Evolutionary conservation across 768 basidiomycete species (phyloP).

Genomic region (Infundibulicybe gibba): DNA sequence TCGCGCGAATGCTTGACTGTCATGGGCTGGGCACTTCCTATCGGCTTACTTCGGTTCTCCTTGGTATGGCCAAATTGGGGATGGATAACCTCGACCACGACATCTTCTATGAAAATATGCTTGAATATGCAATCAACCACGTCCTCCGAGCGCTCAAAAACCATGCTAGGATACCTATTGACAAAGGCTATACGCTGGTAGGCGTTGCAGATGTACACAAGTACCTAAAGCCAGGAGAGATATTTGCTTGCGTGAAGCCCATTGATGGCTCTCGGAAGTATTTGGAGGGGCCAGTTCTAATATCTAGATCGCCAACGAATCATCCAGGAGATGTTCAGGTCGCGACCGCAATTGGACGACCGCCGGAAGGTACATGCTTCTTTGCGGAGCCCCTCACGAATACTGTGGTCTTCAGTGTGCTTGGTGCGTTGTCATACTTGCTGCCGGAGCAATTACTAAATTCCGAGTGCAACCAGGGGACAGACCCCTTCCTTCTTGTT

Average conservation of each 20-base stretch:
- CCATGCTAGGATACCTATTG: conserved; percentile 64
- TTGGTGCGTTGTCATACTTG: conserved; percentile 35
- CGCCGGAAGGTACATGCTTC: conserved; percentile 51
- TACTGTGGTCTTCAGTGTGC: conserved; percentile 60
- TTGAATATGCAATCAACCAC: conserved; percentile 56
- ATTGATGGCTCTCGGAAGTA: conserved; percentile 34
- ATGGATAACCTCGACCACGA: conserved; percentile 31
- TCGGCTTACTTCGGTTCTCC: conserved; percentile 49
- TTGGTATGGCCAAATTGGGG: conserved; percentile 44
- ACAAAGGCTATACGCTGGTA: conserved; percentile 61
- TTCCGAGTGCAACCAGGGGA: conserved; percentile 30
- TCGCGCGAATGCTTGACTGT: conserved; percentile 47
- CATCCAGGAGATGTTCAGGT: conserved; percentile 68
- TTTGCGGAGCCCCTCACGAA: conserved; percentile 49
- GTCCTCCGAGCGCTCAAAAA: conserved; percentile 65
- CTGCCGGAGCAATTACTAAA: background rate
- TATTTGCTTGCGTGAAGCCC: conserved; percentile 58
- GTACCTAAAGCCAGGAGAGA: conserved; percentile 46
- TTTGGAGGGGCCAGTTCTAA: conserved; percentile 49
- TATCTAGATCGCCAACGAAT: conserved; percentile 65
- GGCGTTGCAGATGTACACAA: conserved; percentile 67
- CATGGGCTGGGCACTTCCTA: conserved; percentile 59
- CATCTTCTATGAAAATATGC: conserved; percentile 46
- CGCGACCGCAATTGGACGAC: conserved; percentile 57
- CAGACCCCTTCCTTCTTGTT: conserved; percentile 57